Percentiles rank a stretch among this genome's conserved stretches.
Evolutionary conservation across 1,284 basidiomycete species (phyloP).

Genomic region (Ustilago nuda): DNA sequence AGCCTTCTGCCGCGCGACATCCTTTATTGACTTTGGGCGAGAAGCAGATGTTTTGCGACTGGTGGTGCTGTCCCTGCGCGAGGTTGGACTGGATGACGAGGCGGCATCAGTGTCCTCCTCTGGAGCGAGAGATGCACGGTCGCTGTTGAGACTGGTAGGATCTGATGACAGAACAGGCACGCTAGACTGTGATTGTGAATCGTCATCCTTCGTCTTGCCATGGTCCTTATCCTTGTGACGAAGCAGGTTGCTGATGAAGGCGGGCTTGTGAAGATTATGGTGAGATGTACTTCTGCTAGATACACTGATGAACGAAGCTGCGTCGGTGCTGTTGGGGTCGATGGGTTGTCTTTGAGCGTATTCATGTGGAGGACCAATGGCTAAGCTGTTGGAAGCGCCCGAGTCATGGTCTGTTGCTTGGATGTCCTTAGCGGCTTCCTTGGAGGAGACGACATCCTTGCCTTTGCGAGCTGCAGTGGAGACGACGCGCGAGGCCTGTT

Average conservation of each 20-base stretch:
- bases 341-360: conserved; percentile 11
- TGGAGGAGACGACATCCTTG: conserved; percentile 6
- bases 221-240: conserved; percentile 17
- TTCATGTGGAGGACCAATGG: conserved; percentile 18
- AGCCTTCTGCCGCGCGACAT: conserved; percentile 18
- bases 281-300: conserved; percentile 18
- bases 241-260: conserved; percentile 21
- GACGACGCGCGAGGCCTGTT: conserved; percentile 25
- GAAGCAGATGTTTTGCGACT: conserved; percentile 37
- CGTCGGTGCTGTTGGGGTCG: conserved; percentile 15
- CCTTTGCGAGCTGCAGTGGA: conserved; percentile 18
- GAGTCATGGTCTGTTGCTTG: conserved; percentile 40
- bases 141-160: not conserved
- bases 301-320: conserved; percentile 27
- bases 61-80: conserved; percentile 38
- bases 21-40: conserved; percentile 33
- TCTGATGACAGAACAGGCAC: not conserved
- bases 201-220: conserved; percentile 9
- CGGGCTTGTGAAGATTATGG: conserved; percentile 17
- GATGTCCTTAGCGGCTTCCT: conserved; percentile 19
- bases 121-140: conserved; percentile 2
- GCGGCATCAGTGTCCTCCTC: conserved; percentile 14
- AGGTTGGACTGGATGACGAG: conserved; percentile 15
- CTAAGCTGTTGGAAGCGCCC: conserved; percentile 13
- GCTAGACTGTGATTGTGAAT: conserved; percentile 1